Percentiles rank a stretch among this genome's conserved stretches.
phyloP scores from a whole-genome alignment of 2,329 filamentous ascomycete species.

The Dactylellina leptospora region DNA sequence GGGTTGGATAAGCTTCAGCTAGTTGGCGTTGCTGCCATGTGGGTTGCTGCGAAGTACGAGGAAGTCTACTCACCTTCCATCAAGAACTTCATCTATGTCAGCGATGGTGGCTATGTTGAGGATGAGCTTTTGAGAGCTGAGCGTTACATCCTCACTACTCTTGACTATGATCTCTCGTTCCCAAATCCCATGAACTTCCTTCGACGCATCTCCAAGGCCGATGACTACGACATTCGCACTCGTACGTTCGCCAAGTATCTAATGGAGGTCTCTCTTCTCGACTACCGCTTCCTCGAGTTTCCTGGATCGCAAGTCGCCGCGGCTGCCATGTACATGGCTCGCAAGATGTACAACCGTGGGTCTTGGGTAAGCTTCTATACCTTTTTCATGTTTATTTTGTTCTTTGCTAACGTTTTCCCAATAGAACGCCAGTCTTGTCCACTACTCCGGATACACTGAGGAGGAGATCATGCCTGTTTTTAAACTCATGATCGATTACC shows the following conservation, averaged over 20 bases:
- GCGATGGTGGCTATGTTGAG: slow-evolving; percentile 94
- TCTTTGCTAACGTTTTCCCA: slow-evolving; percentile 54
- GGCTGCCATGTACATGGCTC: slow-evolving; percentile 91
- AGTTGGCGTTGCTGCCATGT: slow-evolving; percentile 98
- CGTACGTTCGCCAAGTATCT: slow-evolving; percentile 97
- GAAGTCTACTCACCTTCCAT: slow-evolving; percentile 97
- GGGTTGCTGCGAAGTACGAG: slow-evolving; percentile 98
- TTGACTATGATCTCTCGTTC: slow-evolving; percentile 97
- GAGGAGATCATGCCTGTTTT: slow-evolving; percentile 93
- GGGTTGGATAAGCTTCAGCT: slow-evolving; percentile 95
- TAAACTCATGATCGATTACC: slow-evolving; percentile 94
- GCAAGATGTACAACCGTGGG: slow-evolving; percentile 87
- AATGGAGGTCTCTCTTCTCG: slow-evolving; percentile 93
- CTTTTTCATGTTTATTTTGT: neutral
- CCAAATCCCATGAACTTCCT: slow-evolving; percentile 99
- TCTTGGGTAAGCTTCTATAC: slow-evolving; percentile 76
- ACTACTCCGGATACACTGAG: slow-evolving; percentile 93
- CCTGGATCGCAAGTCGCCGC: slow-evolving; percentile 90
- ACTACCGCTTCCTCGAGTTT: slow-evolving; percentile 91
- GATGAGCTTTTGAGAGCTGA: slow-evolving; percentile 97
- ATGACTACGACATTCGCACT: slow-evolving; percentile 98
- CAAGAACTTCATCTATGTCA: slow-evolving; percentile 94
- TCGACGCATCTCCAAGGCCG: slow-evolving; percentile 96
- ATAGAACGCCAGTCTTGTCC: slow-evolving; percentile 81
- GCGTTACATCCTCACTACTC: slow-evolving; percentile 86